Percentiles rank a stretch among this genome's conserved stretches.
These are phyloP conservation scores for Corylus americana DNA, from an alignment of 306 rosid species.

Conservation along the genomic window DNA sequence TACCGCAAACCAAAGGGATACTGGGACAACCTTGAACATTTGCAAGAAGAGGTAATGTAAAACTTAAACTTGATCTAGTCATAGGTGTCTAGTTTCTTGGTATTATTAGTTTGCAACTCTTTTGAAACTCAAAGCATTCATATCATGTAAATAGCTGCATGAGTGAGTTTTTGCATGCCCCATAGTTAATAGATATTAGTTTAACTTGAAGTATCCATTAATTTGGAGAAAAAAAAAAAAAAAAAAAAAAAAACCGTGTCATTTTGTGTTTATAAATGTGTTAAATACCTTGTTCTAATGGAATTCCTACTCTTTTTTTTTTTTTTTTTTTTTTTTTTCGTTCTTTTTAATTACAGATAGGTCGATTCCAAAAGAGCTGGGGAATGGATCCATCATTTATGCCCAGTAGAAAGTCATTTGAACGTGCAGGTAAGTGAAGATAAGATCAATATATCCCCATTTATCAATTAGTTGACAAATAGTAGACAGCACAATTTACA, in stretches of 20 bases:
- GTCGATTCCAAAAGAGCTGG: constrained; percentile 83
- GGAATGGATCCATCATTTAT: constrained; percentile 87
- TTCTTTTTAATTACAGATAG: constrained; percentile 52
- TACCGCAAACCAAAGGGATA: constrained; percentile 90
- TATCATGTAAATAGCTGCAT: too few relatives aligned
- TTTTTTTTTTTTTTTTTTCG: not conserved
- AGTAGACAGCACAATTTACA: not conserved
- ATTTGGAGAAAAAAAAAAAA: not conserved
- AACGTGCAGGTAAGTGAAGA: constrained; percentile 75
- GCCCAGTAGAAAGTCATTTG: constrained; percentile 97
- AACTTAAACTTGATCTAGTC: not conserved
- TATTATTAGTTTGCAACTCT: not conserved
- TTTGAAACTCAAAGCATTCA: not conserved
- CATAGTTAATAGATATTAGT: not conserved
- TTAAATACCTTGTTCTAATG: not conserved
- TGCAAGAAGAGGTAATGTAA: constrained; percentile 63
- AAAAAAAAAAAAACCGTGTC: not conserved
- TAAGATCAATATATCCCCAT: not conserved
- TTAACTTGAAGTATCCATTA: not conserved
- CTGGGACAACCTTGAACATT: constrained; percentile 78
- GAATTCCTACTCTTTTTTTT: not conserved
- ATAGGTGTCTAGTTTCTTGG: not conserved
- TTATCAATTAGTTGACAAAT: constrained; percentile 3
- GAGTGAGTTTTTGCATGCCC: too few relatives aligned
- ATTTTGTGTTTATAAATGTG: not conserved